Percentiles rank a stretch among this genome's conserved stretches.
These are phyloP conservation scores for Aspergillus sergii DNA, from an alignment of 2,329 filamentous ascomycete species.

Conservation along the genomic window DNA sequence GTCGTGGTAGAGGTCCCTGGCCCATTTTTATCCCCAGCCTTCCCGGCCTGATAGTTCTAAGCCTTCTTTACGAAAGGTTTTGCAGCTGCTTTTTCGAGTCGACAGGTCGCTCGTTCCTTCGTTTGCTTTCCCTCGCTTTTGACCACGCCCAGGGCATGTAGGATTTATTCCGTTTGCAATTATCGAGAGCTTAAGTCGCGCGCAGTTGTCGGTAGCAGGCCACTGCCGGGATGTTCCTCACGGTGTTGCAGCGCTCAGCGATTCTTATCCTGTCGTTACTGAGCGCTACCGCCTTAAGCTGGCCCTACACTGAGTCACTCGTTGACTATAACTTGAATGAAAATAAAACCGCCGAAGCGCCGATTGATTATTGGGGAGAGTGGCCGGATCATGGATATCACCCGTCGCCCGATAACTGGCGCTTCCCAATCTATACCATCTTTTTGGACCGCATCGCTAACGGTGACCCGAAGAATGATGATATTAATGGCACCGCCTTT, in stretches of 20 bases:
- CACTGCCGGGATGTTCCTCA: conserved; percentile 6
- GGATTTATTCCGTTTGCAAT: background rate
- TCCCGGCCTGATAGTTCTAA: background rate
- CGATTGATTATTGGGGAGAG: conserved; percentile 59
- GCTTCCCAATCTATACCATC: conserved; percentile 67
- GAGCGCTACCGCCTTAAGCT: conserved; percentile 21
- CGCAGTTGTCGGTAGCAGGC: conserved; percentile 8
- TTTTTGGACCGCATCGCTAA: conserved; percentile 67
- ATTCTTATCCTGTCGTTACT: conserved; percentile 9
- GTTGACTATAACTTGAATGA: conserved; percentile 63
- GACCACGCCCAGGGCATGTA: conserved; percentile 7
- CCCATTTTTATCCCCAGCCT: conserved; percentile 4
- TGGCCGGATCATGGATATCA: conserved; percentile 57
- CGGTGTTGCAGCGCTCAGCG: conserved; percentile 6
- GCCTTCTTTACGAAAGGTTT: background rate
- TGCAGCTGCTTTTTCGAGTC: background rate
- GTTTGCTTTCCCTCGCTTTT: background rate
- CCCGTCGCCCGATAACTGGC: conserved; percentile 63
- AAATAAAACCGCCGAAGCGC: conserved; percentile 57
- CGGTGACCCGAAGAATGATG: conserved; percentile 65
- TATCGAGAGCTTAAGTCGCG: conserved; percentile 1
- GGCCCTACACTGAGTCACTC: conserved; percentile 54
- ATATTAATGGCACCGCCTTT: conserved; percentile 62
- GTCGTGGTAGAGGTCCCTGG: background rate
- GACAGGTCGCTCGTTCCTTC: conserved; percentile 6